Percentiles rank a stretch among this genome's conserved stretches.
These are phyloP conservation scores for Fusarium napiforme DNA, from an alignment of 2,329 filamentous ascomycete species.

Conservation along the genomic window DNA sequence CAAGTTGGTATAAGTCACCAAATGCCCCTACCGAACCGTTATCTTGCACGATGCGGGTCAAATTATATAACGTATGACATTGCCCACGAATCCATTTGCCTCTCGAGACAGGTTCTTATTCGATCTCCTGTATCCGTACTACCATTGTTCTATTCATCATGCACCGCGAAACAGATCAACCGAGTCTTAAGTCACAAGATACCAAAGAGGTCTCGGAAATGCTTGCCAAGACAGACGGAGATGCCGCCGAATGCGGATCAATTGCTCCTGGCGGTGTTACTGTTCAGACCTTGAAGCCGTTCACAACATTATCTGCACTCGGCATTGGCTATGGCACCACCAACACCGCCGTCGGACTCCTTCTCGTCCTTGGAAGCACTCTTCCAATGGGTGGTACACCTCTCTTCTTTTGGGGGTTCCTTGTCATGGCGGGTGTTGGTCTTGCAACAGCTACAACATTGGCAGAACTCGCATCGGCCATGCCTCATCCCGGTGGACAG, in stretches of 20 bases:
- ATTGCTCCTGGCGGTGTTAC: not conserved
- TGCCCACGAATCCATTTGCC: not conserved
- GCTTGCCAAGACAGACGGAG: not conserved
- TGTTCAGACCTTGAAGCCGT: not conserved
- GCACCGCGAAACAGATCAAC: not conserved
- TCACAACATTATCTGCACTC: conserved; percentile 1
- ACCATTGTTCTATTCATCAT: not conserved
- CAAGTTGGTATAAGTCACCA: not conserved
- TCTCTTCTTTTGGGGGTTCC: conserved; percentile 9
- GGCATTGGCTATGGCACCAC: conserved; percentile 15
- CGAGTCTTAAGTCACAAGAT: not conserved
- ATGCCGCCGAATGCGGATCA: not conserved
- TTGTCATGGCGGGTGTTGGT: not conserved
- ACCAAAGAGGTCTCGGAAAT: not conserved
- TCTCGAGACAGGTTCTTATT: not conserved
- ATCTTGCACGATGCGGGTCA: not conserved
- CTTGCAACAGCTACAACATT: conserved; percentile 2
- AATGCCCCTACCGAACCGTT: not conserved
- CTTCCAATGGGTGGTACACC: conserved; percentile 7
- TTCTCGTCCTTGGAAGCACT: conserved; percentile 5
- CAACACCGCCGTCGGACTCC: conserved; percentile 5
- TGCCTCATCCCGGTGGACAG: conserved; percentile 7
- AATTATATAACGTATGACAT: not conserved
- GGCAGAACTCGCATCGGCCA: not conserved
- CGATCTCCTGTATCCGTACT: not conserved